These are phyloP conservation scores for Colletotrichum trifolii DNA, from an alignment of 2,329 filamentous ascomycete genomes.

Conservation along the genomic window DNA sequence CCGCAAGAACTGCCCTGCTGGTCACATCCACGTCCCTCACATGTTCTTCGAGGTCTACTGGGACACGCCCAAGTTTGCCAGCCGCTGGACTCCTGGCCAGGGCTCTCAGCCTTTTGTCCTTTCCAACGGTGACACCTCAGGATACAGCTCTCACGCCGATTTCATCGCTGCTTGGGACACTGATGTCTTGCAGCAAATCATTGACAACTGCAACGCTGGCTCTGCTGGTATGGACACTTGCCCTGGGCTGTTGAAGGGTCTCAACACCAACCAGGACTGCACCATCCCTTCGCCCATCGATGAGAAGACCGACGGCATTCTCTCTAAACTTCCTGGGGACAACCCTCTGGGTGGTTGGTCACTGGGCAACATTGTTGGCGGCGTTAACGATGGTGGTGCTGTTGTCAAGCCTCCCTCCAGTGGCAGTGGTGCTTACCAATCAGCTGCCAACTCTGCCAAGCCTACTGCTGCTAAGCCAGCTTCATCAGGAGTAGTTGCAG, in stretches of 20 bases:
- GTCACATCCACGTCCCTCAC: slow-evolving; percentile 66
- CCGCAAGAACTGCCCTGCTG: slow-evolving; percentile 64
- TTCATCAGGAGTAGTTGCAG: not conserved
- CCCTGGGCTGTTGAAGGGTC: slow-evolving; percentile 63
- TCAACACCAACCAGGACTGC: slow-evolving; percentile 63
- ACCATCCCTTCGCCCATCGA: slow-evolving; percentile 59
- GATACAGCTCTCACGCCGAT: slow-evolving; percentile 77
- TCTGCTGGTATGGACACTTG: slow-evolving; percentile 72
- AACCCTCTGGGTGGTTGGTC: slow-evolving; percentile 65
- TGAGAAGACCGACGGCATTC: slow-evolving; percentile 55
- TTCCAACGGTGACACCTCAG: slow-evolving; percentile 75
- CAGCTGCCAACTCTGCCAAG: slow-evolving; percentile 11
- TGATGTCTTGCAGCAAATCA: slow-evolving; percentile 71
- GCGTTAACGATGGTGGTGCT: slow-evolving; percentile 18
- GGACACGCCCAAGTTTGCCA: slow-evolving; percentile 64
- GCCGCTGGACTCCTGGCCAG: slow-evolving; percentile 64
- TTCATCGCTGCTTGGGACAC: slow-evolving; percentile 81
- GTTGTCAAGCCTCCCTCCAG: slow-evolving; percentile 20
- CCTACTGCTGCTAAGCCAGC: slow-evolving; percentile 9
- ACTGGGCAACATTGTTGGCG: slow-evolving; percentile 39
- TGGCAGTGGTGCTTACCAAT: slow-evolving; percentile 2
- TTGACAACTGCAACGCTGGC: slow-evolving; percentile 73
- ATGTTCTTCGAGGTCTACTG: slow-evolving; percentile 71
- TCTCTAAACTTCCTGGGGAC: slow-evolving; percentile 65
- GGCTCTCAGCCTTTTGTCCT: slow-evolving; percentile 74